Percentiles rank a stretch among this genome's conserved stretches.
Evolutionary conservation across 352 stramenopile species (phyloP).

Genomic region (Phytophthora meadii): DNA sequence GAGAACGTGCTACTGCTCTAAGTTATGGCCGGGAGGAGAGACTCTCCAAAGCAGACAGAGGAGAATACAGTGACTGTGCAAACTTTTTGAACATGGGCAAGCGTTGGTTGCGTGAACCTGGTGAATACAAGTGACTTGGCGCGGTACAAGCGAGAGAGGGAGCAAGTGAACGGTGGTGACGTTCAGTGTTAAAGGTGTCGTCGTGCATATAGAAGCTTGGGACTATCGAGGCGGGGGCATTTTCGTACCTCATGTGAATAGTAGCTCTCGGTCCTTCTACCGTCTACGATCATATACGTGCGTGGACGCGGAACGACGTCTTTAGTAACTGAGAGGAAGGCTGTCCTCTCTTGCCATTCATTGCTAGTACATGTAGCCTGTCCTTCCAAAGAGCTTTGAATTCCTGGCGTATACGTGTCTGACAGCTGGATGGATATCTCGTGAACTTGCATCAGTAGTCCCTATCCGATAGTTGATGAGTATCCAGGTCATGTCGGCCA

Average conservation of each 20-base stretch:
- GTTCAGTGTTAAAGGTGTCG: slow-evolving; percentile 37
- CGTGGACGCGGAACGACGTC: slow-evolving; percentile 27
- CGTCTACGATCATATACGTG: slow-evolving; percentile 21
- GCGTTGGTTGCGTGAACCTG: slow-evolving; percentile 28
- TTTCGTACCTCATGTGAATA: slow-evolving; percentile 38
- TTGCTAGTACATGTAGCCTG: slow-evolving; percentile 3
- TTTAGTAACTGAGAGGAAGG: slow-evolving; percentile 16
- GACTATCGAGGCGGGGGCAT: slow-evolving; percentile 5
- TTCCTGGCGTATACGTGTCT: slow-evolving; percentile 9
- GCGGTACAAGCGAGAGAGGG: slow-evolving; percentile 14
- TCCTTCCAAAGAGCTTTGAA: slow-evolving; percentile 1
- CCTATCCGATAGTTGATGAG: neutral
- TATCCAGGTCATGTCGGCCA: neutral
- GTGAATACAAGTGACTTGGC: slow-evolving; percentile 23
- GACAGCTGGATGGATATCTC: slow-evolving; percentile 18
- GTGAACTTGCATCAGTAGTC: neutral
- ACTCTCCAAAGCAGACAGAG: slow-evolving; percentile 23
- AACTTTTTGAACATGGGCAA: slow-evolving; percentile 39
- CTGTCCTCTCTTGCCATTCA: slow-evolving; percentile 17
- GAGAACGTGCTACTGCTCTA: slow-evolving; percentile 86
- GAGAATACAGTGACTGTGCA: slow-evolving; percentile 46
- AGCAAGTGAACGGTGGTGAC: slow-evolving; percentile 14
- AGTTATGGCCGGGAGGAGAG: slow-evolving; percentile 52
- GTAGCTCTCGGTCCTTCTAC: slow-evolving; percentile 32
- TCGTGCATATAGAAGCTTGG: slow-evolving; percentile 32